phyloP scores from a whole-genome alignment of 2,329 filamentous ascomycete species.

The Neonectria sp. region DNA sequence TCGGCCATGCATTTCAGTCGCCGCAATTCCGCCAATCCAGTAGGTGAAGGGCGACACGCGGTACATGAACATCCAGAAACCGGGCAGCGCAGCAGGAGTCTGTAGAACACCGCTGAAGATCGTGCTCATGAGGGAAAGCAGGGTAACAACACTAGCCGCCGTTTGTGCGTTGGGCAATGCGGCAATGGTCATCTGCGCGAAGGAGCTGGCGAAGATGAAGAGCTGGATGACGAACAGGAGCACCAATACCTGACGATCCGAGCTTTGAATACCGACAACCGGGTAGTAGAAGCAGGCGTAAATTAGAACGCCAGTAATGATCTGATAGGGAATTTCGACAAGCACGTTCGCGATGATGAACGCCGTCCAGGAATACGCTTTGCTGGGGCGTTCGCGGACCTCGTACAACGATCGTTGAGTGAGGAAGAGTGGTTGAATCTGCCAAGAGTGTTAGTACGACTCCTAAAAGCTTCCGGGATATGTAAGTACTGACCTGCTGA shows the following conservation, averaged over 20 bases:
- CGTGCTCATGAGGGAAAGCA: conserved; percentile 71
- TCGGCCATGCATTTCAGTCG: conserved; percentile 74
- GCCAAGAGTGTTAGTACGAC: conserved; percentile 13
- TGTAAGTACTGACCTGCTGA: conserved; percentile 62
- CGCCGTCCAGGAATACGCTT: conserved; percentile 82
- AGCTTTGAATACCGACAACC: conserved; percentile 63
- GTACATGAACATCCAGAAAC: conserved; percentile 86
- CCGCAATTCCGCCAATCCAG: conserved; percentile 77
- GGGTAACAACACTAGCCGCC: conserved; percentile 73
- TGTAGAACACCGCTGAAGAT: conserved; percentile 78
- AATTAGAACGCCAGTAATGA: conserved; percentile 73
- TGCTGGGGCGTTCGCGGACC: conserved; percentile 81
- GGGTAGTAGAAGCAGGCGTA: conserved; percentile 80
- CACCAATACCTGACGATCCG: conserved; percentile 74
- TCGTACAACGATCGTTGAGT: conserved; percentile 83
- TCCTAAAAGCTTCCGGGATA: neutral
- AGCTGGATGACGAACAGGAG: conserved; percentile 76
- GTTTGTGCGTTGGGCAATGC: conserved; percentile 79
- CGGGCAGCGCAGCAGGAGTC: conserved; percentile 69
- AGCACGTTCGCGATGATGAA: conserved; percentile 81
- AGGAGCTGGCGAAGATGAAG: conserved; percentile 80
- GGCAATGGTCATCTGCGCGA: conserved; percentile 81
- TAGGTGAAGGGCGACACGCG: conserved; percentile 78
- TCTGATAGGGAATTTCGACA: conserved; percentile 81
- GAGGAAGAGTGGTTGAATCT: conserved; percentile 84